phyloP scores from a whole-genome alignment of 768 basidiomycete genomes.

The Pleurotus pulmonarius region DNA sequence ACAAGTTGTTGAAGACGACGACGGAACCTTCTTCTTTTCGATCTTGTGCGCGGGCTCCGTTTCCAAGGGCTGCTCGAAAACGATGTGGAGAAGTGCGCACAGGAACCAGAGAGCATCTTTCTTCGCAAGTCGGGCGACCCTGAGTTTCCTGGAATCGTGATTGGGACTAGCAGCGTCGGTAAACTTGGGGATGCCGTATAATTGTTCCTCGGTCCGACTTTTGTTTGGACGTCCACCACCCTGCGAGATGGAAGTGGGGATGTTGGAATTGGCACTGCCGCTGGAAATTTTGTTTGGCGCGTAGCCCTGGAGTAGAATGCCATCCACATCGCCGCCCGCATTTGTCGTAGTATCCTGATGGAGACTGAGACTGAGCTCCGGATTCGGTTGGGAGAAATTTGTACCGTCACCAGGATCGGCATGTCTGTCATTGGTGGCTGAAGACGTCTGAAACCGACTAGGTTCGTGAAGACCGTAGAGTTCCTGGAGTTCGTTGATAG shows the following conservation, averaged over 20 bases:
- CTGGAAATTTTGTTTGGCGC: neutral
- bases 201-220: constrained; percentile 3
- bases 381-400: neutral
- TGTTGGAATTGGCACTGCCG: neutral
- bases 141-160: constrained; percentile 14
- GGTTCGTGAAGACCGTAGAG: constrained; percentile 15
- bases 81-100: constrained; percentile 38
- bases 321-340: neutral
- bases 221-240: constrained; percentile 1
- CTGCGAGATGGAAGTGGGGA: neutral
- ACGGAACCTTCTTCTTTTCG: neutral
- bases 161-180: constrained; percentile 3
- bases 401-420: constrained; percentile 1
- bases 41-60: neutral
- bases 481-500: constrained; percentile 33
- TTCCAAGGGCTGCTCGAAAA: constrained; percentile 17
- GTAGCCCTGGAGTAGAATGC: neutral
- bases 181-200: neutral
- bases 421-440: constrained; percentile 7
- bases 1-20: neutral
- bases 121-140: constrained; percentile 35
- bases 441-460: neutral
- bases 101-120: constrained; percentile 55
- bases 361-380: neutral
- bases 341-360: neutral